A percentile compares a stretch with the other conserved stretches of the same genome.
phyloP scores from a whole-genome alignment of 768 basidiomycete genomes.

The Amyloporia xantha region DNA sequence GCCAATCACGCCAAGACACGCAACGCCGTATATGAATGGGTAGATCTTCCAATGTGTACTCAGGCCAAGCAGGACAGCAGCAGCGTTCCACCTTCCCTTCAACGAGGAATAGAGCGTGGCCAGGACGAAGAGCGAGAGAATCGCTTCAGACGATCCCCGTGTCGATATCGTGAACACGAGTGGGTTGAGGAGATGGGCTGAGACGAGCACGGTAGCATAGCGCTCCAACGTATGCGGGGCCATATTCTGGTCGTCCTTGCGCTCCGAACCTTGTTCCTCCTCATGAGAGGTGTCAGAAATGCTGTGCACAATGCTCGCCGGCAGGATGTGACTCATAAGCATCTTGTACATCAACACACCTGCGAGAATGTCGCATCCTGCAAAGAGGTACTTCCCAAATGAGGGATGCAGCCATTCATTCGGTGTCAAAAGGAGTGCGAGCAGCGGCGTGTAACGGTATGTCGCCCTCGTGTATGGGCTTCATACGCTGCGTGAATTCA shows the following conservation, averaged over 20 bases:
- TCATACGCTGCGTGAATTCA: conserved; percentile 10
- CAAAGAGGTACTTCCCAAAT: conserved; percentile 89
- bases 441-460: conserved; percentile 93
- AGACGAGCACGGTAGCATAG: conserved; percentile 51
- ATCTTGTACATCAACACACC: conserved; percentile 65
- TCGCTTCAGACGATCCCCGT: conserved; percentile 89
- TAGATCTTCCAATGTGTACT: conserved; percentile 98
- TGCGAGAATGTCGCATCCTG: conserved; percentile 74
- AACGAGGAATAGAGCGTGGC: conserved; percentile 56
- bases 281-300: background rate
- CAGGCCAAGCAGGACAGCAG: conserved; percentile 72
- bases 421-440: conserved; percentile 77
- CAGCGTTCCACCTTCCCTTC: conserved; percentile 49
- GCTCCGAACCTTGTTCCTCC: background rate
- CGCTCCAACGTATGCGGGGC: background rate
- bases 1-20: conserved; percentile 54
- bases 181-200: conserved; percentile 85
- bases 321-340: conserved; percentile 45
- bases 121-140: conserved; percentile 77
- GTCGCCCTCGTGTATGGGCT: conserved; percentile 91
- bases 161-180: conserved; percentile 95
- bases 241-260: no score
- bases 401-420: conserved; percentile 76
- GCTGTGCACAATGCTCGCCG: conserved; percentile 9
- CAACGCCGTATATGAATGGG: conserved; percentile 85